Evolutionary conservation across 306 rosid species (phyloP).

Genomic region (Prunus armeniaca): DNA sequence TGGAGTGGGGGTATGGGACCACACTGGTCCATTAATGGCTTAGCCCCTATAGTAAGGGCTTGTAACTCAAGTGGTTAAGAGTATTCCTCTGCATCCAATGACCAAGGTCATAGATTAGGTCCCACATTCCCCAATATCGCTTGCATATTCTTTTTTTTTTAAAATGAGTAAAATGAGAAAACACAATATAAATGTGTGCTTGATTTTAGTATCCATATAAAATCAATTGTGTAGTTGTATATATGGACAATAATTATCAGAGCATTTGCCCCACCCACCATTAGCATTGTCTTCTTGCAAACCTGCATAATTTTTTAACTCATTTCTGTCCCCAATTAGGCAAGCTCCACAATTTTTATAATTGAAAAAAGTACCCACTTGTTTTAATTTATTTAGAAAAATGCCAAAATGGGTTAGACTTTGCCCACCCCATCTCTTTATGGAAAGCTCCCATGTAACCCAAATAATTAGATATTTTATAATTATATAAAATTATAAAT

Average conservation of each 20-base stretch:
- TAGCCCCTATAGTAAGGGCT: accelerated
- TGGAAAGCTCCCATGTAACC: conserved; percentile 11
- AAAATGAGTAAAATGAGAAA: background rate
- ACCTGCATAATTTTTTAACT: background rate
- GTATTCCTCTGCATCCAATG: accelerated
- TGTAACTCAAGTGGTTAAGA: too few species aligned
- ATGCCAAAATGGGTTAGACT: conserved; percentile 13
- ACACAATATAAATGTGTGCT: background rate
- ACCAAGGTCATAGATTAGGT: accelerated
- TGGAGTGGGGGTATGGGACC: too few species aligned
- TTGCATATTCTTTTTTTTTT: background rate
- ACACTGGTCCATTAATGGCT: too few species aligned
- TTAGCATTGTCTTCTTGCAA: conserved; percentile 6
- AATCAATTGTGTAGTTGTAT: background rate
- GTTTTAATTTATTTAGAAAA: background rate
- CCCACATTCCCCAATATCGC: too few species aligned
- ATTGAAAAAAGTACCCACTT: conserved; percentile 7
- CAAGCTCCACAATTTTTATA: background rate
- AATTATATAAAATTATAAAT: background rate
- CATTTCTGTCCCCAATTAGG: background rate
- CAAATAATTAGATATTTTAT: background rate
- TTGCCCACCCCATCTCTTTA: background rate
- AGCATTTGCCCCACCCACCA: background rate
- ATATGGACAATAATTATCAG: background rate
- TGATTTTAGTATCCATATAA: background rate